Base-by-base conservation (phyloP, 257 asterid species). In the Petunia secreta region DNA sequence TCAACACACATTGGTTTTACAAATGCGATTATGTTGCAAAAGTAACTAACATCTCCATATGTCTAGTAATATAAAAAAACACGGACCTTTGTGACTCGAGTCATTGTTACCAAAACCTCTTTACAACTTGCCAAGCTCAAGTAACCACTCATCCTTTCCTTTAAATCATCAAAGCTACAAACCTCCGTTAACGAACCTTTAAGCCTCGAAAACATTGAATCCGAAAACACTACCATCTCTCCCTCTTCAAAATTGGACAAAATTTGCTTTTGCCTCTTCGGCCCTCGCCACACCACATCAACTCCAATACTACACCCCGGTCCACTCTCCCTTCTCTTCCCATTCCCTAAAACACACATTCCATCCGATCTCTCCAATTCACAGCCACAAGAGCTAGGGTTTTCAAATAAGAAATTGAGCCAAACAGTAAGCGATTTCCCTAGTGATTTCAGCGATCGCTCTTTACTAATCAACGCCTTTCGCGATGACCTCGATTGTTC, bases 111-210 rank as follows among this genome's bases (percentile, higher is more conserved):
- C 43, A 89, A 94, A 64, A 92, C 84, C 57, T 92, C 98, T 73
- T 84, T 86, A 85, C 97, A 92, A 77, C 92, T 84, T 37, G 80
- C 89, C 87, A 90, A 87, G 84, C 91, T 92, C 90, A 94, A 80
- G 80, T 92, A 86, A 89, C 84, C 89, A 86, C 93, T 86, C 98
- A 96, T 89, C 80, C 99, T 91, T 87, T 89, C 95, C 88, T 90
- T 90, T 85, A 96, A 87, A 84, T 96, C 99, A 63, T 91, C 98
- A 53, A 94, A 89, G 82, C 99, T 94, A 62, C 99, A 96, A 80
- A 96, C 88, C 53, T 92, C 98, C 81, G 79, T 86, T 89, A 96
- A 77, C 36, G 99, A 96, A 83, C 64, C 58, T 84, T 83, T 89
- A 87, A 94, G 80, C 64, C 87, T 91, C 38, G 83, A 80, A 88